phyloP scores from a whole-genome alignment of 2,329 filamentous ascomycete genomes.

The Parastagonospora avenae region DNA sequence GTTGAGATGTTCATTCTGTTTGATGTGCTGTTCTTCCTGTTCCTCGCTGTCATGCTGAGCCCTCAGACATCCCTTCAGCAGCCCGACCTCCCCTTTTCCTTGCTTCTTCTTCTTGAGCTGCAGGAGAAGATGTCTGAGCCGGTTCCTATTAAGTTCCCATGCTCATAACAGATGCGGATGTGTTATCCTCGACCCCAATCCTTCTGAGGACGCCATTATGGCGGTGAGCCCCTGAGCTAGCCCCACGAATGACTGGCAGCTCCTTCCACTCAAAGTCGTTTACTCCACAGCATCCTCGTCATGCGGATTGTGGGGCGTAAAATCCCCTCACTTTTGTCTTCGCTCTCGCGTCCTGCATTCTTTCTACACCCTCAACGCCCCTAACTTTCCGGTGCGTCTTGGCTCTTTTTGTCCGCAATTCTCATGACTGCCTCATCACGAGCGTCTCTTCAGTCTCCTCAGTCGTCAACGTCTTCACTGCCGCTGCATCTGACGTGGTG shows the following conservation, averaged over 20 bases:
- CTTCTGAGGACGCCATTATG: no score
- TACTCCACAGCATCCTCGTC: background rate
- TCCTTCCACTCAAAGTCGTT: background rate
- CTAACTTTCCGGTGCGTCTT: background rate
- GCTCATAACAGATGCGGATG: no score
- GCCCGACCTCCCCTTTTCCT: no score
- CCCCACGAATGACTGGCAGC: background rate
- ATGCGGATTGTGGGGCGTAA: background rate
- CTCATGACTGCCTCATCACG: background rate
- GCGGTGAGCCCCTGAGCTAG: background rate
- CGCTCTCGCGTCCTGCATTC: background rate
- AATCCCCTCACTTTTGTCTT: background rate
- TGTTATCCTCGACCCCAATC: no score
- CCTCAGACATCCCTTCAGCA: background rate
- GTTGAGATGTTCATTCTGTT: constrained; percentile 4
- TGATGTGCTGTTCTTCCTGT: background rate
- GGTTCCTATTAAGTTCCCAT: no score
- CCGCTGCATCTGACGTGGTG: no score
- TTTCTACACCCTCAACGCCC: background rate
- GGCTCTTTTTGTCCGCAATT: background rate
- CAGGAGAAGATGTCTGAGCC: no score
- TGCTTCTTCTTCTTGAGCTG: no score
- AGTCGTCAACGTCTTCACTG: background rate
- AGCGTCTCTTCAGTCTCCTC: background rate
- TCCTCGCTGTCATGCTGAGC: background rate